These are phyloP conservation scores for Globisporangium acanthophoron DNA, from an alignment of 352 stramenopile genomes.

Conservation along the genomic window DNA sequence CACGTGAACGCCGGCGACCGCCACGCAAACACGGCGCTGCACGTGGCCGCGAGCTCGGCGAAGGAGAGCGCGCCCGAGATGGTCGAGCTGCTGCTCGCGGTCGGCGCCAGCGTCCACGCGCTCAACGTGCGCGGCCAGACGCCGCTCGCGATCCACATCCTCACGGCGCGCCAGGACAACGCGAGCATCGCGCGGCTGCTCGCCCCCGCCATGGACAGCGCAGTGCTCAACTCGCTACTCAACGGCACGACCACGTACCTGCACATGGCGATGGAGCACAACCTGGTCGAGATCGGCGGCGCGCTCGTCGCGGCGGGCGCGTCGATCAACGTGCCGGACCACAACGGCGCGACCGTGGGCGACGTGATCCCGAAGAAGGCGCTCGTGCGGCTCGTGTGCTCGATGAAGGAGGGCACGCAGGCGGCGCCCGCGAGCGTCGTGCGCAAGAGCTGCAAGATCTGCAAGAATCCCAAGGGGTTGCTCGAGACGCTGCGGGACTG, in stretches of 20 bases:
- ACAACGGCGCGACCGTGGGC: conserved; percentile 73
- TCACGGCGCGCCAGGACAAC: conserved; percentile 64
- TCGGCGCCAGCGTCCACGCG: conserved; percentile 52
- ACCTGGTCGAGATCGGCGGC: conserved; percentile 56
- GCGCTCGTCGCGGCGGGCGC: conserved; percentile 65
- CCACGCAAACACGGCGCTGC: conserved; percentile 76
- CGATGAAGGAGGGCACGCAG: conserved; percentile 76
- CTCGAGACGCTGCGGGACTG: conserved; percentile 75
- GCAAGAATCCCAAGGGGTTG: conserved; percentile 68
- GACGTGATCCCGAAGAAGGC: conserved; percentile 72
- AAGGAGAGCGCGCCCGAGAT: conserved; percentile 53
- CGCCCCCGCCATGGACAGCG: conserved; percentile 21
- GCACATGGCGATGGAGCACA: conserved; percentile 73
- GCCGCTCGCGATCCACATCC: conserved; percentile 78
- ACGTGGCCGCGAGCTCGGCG: conserved; percentile 69
- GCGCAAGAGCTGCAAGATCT: conserved; percentile 77
- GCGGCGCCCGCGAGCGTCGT: conserved; percentile 41
- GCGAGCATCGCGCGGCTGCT: conserved; percentile 49
- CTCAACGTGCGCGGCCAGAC: conserved; percentile 82
- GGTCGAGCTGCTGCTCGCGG: conserved; percentile 60
- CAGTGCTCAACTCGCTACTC: conserved; percentile 57
- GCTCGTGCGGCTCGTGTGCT: conserved; percentile 71
- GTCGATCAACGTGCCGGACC: conserved; percentile 81
- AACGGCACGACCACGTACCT: conserved; percentile 74
- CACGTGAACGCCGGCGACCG: conserved; percentile 74